Evolutionary conservation across 805 yeast genomes (phyloP).

Genomic region (Isabelozyma rhagii): DNA sequence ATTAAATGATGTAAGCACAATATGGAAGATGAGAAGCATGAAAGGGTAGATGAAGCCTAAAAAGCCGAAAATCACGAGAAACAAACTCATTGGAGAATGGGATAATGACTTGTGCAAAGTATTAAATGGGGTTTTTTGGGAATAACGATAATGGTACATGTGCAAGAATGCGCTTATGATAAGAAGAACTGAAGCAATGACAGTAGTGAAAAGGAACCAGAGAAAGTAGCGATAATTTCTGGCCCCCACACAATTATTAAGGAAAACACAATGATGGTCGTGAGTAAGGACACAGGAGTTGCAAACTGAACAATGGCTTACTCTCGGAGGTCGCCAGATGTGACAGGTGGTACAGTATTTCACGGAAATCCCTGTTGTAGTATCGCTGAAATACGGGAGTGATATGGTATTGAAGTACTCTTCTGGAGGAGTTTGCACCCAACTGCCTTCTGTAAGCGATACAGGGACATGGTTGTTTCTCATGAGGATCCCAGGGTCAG

Average conservation of each 20-base stretch:
- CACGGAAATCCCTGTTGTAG: conserved; percentile 34
- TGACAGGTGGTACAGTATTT: conserved; percentile 55
- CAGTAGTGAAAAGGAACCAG: conserved; percentile 26
- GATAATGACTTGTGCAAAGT: conserved; percentile 13
- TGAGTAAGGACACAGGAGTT: conserved; percentile 59
- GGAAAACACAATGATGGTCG: conserved; percentile 74
- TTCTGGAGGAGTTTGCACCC: conserved; percentile 43
- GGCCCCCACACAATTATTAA: conserved; percentile 44
- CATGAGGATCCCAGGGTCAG: conserved; percentile 74
- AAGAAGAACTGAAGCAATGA: conserved; percentile 16
- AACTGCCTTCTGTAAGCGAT: conserved; percentile 3
- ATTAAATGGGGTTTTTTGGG: conserved; percentile 25
- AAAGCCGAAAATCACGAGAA: conserved; percentile 50
- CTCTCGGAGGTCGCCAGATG: conserved; percentile 71
- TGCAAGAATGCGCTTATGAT: conserved; percentile 17
- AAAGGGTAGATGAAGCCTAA: conserved; percentile 54
- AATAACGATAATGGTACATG: conserved; percentile 16
- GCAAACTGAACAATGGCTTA: conserved; percentile 67
- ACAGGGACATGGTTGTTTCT: conserved; percentile 56
- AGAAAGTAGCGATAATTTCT: conserved; percentile 35
- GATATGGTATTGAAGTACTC: conserved; percentile 54
- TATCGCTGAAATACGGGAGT: conserved; percentile 41
- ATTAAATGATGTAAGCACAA: conserved; percentile 51
- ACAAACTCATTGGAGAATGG: conserved; percentile 36
- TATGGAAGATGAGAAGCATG: conserved; percentile 51